A percentile compares a stretch with the other conserved stretches of the same genome.
phyloP scores from a whole-genome alignment of 176 grass and related monocot species.

The Aegilops sharonensis region DNA sequence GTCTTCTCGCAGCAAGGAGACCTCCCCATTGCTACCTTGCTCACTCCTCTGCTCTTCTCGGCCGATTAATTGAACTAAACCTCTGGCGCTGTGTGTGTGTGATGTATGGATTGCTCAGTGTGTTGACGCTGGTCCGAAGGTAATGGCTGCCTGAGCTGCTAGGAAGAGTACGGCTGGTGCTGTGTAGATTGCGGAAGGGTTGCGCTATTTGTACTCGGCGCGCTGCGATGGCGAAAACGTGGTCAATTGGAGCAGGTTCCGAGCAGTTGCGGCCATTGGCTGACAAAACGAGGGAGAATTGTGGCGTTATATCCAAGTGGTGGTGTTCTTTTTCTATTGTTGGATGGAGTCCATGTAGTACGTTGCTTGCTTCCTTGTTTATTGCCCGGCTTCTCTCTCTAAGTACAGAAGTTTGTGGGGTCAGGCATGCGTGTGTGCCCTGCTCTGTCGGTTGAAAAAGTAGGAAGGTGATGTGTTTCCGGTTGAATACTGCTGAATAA shows the following conservation, averaged over 20 bases:
- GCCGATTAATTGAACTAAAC: neutral
- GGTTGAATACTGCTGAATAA: no score
- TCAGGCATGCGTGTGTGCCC: no score
- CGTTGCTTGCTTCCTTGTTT: no score
- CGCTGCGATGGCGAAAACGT: neutral
- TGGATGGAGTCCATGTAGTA: neutral
- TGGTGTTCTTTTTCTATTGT: neutral
- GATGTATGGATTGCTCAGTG: neutral
- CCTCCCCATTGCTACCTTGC: slow-evolving; percentile 47
- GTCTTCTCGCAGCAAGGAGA: slow-evolving; percentile 81
- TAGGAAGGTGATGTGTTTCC: no score
- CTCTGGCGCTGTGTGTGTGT: neutral
- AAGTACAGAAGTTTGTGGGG: no score
- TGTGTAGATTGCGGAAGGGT: slow-evolving; percentile 1
- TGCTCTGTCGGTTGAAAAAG: no score
- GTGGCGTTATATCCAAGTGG: neutral
- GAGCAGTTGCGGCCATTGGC: neutral
- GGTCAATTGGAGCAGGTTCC: slow-evolving; percentile 36
- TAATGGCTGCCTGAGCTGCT: neutral
- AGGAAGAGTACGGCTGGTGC: neutral
- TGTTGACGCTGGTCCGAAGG: neutral
- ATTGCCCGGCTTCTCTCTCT: no score
- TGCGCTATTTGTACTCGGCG: slow-evolving; percentile 23
- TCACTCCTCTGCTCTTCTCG: neutral
- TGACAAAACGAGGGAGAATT: neutral